Conservation (phyloP, 805 yeast species). For the Barnettozyma salicaria region DNA sequence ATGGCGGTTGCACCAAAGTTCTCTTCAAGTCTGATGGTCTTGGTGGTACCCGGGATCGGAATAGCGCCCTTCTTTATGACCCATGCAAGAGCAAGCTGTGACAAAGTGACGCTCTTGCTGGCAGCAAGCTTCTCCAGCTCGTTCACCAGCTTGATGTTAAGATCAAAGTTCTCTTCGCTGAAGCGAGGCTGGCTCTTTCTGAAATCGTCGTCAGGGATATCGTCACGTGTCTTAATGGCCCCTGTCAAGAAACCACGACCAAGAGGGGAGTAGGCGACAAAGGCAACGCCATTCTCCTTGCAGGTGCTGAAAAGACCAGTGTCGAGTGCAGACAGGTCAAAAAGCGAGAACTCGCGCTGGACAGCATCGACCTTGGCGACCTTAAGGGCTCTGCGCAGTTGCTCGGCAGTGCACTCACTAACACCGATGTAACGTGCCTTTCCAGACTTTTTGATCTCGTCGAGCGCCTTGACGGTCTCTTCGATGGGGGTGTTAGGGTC, state of each 20-base stretch:
- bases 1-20: no score
- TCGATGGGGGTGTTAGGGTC: slow-evolving; percentile 39
- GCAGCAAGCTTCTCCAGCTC: slow-evolving; percentile 47
- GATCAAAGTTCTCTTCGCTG: slow-evolving; percentile 45
- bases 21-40: no score
- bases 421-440: slow-evolving; percentile 52
- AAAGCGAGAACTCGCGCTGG: slow-evolving; percentile 75
- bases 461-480: slow-evolving; percentile 50
- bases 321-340: slow-evolving; percentile 51
- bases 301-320: slow-evolving; percentile 62
- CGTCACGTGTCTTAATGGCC: slow-evolving; percentile 36
- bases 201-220: slow-evolving; percentile 52
- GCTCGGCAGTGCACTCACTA: slow-evolving; percentile 63
- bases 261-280: slow-evolving; percentile 79
- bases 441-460: slow-evolving; percentile 44
- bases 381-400: slow-evolving; percentile 52
- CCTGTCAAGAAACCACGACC: slow-evolving; percentile 79
- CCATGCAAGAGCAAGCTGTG: slow-evolving; percentile 73
- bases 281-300: slow-evolving; percentile 52
- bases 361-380: slow-evolving; percentile 52
- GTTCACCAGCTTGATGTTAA: slow-evolving; percentile 48
- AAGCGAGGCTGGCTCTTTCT: slow-evolving; percentile 51
- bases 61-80: no score
- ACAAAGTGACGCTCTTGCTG: slow-evolving; percentile 39
- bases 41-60: no score